Evolutionary conservation across 2,329 filamentous ascomycete species (phyloP).

Genomic region (Claviceps cyperi): DNA sequence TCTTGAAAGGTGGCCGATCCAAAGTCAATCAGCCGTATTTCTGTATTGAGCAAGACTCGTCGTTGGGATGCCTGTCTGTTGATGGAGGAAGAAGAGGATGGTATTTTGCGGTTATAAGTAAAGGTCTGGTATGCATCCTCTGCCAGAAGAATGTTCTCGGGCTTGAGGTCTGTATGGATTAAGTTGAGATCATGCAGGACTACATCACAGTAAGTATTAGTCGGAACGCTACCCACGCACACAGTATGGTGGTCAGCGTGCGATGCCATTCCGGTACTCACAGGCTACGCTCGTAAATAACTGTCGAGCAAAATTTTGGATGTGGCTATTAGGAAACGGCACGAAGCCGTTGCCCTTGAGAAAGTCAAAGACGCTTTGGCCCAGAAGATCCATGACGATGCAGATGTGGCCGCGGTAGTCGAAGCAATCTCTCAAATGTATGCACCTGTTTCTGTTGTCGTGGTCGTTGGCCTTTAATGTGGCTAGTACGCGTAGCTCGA

Average conservation of each 20-base stretch:
- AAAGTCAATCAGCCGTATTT: constrained; percentile 58
- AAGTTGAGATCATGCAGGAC: constrained; percentile 93
- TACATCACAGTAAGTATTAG: constrained; percentile 19
- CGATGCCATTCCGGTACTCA: constrained; percentile 33
- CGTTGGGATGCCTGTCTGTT: constrained; percentile 48
- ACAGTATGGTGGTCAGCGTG: not conserved
- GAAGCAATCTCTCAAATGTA: constrained; percentile 91
- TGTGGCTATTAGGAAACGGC: constrained; percentile 95
- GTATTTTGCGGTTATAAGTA: constrained; percentile 55
- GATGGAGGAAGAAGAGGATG: constrained; percentile 47
- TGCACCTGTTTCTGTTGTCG: constrained; percentile 88
- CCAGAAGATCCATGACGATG: constrained; percentile 61
- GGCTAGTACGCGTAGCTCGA: constrained; percentile 83
- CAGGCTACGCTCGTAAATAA: constrained; percentile 96
- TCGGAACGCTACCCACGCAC: not conserved
- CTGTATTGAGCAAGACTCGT: constrained; percentile 50
- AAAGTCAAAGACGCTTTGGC: constrained; percentile 97
- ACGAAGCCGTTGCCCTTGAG: constrained; percentile 91
- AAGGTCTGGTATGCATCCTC: constrained; percentile 54
- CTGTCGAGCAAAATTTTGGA: constrained; percentile 91
- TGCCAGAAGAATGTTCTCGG: constrained; percentile 55
- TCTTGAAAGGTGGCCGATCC: constrained; percentile 60
- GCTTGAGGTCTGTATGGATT: constrained; percentile 75
- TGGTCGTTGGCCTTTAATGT: constrained; percentile 86
- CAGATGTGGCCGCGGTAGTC: constrained; percentile 96